These are phyloP conservation scores for Tricholoma terreum DNA, from an alignment of 768 basidiomycete species.

Conservation along the genomic window DNA sequence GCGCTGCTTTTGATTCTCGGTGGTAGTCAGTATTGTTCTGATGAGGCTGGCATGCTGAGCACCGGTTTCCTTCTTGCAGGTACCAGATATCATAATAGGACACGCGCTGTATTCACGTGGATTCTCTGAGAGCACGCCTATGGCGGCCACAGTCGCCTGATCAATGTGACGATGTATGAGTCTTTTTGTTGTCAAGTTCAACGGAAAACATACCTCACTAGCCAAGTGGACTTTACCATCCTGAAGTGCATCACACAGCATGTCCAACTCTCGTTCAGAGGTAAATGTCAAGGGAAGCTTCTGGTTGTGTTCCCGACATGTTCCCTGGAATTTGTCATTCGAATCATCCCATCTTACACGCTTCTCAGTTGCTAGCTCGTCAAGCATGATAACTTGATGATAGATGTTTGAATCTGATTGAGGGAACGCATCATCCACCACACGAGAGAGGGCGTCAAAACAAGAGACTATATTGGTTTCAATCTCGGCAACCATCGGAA, in stretches of 20 bases:
- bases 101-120: conserved; percentile 22
- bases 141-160: not conserved
- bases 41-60: conserved; percentile 9
- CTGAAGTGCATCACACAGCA: conserved; percentile 4
- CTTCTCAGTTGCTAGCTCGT: conserved; percentile 9
- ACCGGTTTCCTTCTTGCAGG: conserved; percentile 16
- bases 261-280: conserved; percentile 10
- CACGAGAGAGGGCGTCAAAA: conserved; percentile 1
- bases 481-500: conserved; percentile 5
- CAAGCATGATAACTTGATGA: conserved; percentile 10
- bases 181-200: not conserved
- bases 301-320: conserved; percentile 8
- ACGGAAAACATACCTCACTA: conserved; percentile 7
- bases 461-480: conserved; percentile 1
- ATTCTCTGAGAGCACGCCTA: conserved; percentile 12
- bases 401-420: not conserved
- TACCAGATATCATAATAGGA: conserved; percentile 17
- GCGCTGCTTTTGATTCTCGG: not conserved
- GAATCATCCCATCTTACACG: conserved; percentile 3
- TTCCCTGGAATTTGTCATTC: conserved; percentile 5
- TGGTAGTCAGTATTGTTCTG: conserved; percentile 9
- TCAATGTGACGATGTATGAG: not conserved
- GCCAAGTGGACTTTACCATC: conserved; percentile 10
- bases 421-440: not conserved
- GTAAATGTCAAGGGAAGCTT: conserved; percentile 8